A percentile compares a stretch with the other conserved stretches of the same genome.
Evolutionary conservation across 2,329 filamentous ascomycete genomes (phyloP).

Genomic region (Diaporthe citrichinensis): DNA sequence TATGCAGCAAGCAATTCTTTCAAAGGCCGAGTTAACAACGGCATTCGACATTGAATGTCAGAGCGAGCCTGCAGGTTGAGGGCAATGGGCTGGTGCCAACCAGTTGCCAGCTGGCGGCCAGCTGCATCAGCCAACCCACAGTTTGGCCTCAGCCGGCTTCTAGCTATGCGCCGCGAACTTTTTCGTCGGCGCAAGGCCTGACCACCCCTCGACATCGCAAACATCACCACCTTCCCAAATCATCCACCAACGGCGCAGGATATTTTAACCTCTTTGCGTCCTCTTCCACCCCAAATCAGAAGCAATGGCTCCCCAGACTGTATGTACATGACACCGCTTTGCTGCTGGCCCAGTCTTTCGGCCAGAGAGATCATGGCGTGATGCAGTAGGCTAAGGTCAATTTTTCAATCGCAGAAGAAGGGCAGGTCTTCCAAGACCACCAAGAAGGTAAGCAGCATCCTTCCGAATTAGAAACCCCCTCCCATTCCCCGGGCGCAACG

Average conservation of each 20-base stretch:
- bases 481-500: neutral
- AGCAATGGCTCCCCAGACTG: slow-evolving; percentile 88
- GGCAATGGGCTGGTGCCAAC: neutral
- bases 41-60: too few relatives aligned
- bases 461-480: neutral
- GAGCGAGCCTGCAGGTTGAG: neutral
- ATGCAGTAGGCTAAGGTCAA: slow-evolving; percentile 97
- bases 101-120: slow-evolving; percentile 11
- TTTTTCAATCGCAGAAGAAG: slow-evolving; percentile 73
- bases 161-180: slow-evolving; percentile 28
- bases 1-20: neutral
- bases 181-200: slow-evolving; percentile 28
- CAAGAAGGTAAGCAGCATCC: slow-evolving; percentile 77
- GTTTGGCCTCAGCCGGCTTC: slow-evolving; percentile 8
- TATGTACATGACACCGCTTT: slow-evolving; percentile 93
- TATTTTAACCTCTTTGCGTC: slow-evolving; percentile 78
- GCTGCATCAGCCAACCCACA: slow-evolving; percentile 30
- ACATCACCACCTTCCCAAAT: slow-evolving; percentile 30
- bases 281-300: slow-evolving; percentile 54
- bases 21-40: neutral
- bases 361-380: slow-evolving; percentile 65
- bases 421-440: slow-evolving; percentile 80
- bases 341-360: slow-evolving; percentile 81
- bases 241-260: slow-evolving; percentile 78
- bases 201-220: slow-evolving; percentile 25